These are phyloP conservation scores for Termitomyces bulborhizus DNA, from an alignment of 768 basidiomycete genomes.

Conservation along the genomic window DNA sequence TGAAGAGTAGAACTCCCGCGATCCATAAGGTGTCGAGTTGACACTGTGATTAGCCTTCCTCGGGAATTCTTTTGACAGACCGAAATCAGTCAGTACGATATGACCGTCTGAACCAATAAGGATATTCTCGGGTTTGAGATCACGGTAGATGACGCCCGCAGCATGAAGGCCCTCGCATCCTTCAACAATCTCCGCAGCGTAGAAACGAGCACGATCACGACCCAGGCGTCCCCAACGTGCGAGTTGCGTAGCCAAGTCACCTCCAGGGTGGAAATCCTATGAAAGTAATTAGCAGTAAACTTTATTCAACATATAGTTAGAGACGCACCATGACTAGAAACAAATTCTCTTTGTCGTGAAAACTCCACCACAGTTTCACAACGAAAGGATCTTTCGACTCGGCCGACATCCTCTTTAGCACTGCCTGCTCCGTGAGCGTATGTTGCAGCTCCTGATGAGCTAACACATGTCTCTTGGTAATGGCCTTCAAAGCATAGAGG, in stretches of 20 bases:
- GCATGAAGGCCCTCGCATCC: slow-evolving; percentile 93
- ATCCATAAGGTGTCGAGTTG: slow-evolving; percentile 52
- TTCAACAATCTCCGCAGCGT: slow-evolving; percentile 95
- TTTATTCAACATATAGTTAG: slow-evolving; percentile 11
- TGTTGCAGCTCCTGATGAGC: slow-evolving; percentile 96
- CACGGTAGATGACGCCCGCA: slow-evolving; percentile 94
- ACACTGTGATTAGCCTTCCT: slow-evolving; percentile 41
- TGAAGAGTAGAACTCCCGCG: slow-evolving; percentile 49
- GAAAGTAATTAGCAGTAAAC: slow-evolving; percentile 8
- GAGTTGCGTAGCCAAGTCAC: slow-evolving; percentile 96
- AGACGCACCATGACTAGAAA: slow-evolving; percentile 87
- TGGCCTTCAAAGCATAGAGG: slow-evolving; percentile 92
- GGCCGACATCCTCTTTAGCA: slow-evolving; percentile 90
- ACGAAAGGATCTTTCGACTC: slow-evolving; percentile 89
- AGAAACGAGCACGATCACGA: slow-evolving; percentile 91
- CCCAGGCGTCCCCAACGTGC: slow-evolving; percentile 94
- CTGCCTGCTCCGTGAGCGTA: slow-evolving; percentile 94
- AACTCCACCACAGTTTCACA: slow-evolving; percentile 94
- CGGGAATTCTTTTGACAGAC: slow-evolving; percentile 88
- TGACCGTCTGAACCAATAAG: slow-evolving; percentile 93
- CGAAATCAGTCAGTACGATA: slow-evolving; percentile 96
- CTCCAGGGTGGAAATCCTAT: slow-evolving; percentile 92
- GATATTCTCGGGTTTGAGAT: slow-evolving; percentile 96
- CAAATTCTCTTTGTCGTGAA: slow-evolving; percentile 95
- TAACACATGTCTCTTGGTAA: slow-evolving; percentile 94